These are phyloP conservation scores for Sporothrix protearum DNA, from an alignment of 2,329 filamentous ascomycete species.

Conservation along the genomic window DNA sequence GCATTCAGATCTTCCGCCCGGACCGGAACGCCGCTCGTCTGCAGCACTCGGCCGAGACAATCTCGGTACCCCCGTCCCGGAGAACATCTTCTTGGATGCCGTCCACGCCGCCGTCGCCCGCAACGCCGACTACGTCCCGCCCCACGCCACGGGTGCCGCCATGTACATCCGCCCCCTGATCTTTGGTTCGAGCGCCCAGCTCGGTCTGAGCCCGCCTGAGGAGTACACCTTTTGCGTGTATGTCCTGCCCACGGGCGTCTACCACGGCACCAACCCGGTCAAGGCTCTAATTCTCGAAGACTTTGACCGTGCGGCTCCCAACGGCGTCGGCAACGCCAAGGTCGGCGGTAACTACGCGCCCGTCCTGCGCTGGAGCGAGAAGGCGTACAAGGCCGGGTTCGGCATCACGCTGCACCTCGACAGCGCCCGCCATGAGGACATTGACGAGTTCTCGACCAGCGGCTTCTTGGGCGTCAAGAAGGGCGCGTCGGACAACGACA, in stretches of 20 bases:
- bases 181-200: slow-evolving; percentile 81
- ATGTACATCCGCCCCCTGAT: slow-evolving; percentile 90
- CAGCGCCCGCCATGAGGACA: slow-evolving; percentile 73
- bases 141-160: slow-evolving; percentile 80
- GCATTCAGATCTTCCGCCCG: slow-evolving; percentile 84
- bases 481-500: slow-evolving; percentile 47
- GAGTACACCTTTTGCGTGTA: slow-evolving; percentile 91
- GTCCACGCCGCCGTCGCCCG: slow-evolving; percentile 77
- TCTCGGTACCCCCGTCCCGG: slow-evolving; percentile 81
- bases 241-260: slow-evolving; percentile 87
- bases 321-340: slow-evolving; percentile 88
- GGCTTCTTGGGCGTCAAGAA: slow-evolving; percentile 78
- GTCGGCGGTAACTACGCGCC: slow-evolving; percentile 95
- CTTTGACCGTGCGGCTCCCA: slow-evolving; percentile 89
- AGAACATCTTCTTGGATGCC: slow-evolving; percentile 69
- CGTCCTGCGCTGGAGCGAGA: slow-evolving; percentile 82
- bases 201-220: slow-evolving; percentile 81
- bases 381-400: slow-evolving; percentile 71
- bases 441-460: slow-evolving; percentile 94
- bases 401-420: slow-evolving; percentile 96
- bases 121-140: slow-evolving; percentile 89
- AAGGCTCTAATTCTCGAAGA: slow-evolving; percentile 83
- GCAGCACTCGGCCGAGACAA: slow-evolving; percentile 77
- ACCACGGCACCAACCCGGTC: slow-evolving; percentile 87
- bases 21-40: slow-evolving; percentile 79